These are phyloP conservation scores for Candida pseudofarinosa DNA, from an alignment of 805 yeast species.

Conservation along the genomic window DNA sequence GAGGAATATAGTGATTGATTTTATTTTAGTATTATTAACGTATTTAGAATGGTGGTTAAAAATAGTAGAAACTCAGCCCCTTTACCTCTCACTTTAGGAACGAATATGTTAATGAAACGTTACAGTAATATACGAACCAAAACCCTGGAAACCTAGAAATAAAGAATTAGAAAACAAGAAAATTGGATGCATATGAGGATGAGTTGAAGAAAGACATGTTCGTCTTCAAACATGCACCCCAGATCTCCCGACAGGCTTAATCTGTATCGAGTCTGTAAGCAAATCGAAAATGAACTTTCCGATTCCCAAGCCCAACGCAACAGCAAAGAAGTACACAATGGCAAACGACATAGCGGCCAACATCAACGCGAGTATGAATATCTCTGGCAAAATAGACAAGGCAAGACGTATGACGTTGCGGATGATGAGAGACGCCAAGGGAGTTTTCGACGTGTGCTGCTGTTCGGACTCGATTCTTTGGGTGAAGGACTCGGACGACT, in stretches of 20 bases:
- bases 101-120: too few species aligned
- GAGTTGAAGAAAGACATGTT: too few species aligned
- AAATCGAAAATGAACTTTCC: slow-evolving; percentile 71
- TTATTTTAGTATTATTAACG: neutral
- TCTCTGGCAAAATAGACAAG: slow-evolving; percentile 56
- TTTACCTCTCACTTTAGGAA: too few species aligned
- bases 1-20: slow-evolving; percentile 8
- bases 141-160: neutral
- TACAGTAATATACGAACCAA: neutral
- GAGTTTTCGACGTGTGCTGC: slow-evolving; percentile 2
- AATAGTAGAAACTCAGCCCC: too few species aligned
- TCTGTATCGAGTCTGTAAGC: slow-evolving; percentile 34
- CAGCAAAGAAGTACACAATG: slow-evolving; percentile 67
- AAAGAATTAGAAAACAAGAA: neutral
- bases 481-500: neutral
- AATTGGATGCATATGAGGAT: too few species aligned
- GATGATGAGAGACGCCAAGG: slow-evolving; percentile 20
- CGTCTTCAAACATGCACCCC: slow-evolving; percentile 7
- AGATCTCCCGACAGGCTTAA: slow-evolving; percentile 9
- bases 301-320: slow-evolving; percentile 62
- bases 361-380: slow-evolving; percentile 72
- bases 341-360: slow-evolving; percentile 73
- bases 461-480: neutral
- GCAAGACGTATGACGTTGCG: slow-evolving; percentile 56
- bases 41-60: neutral